These are phyloP conservation scores for Tylopilus felleus DNA, from an alignment of 768 basidiomycete species.

Conservation along the genomic window DNA sequence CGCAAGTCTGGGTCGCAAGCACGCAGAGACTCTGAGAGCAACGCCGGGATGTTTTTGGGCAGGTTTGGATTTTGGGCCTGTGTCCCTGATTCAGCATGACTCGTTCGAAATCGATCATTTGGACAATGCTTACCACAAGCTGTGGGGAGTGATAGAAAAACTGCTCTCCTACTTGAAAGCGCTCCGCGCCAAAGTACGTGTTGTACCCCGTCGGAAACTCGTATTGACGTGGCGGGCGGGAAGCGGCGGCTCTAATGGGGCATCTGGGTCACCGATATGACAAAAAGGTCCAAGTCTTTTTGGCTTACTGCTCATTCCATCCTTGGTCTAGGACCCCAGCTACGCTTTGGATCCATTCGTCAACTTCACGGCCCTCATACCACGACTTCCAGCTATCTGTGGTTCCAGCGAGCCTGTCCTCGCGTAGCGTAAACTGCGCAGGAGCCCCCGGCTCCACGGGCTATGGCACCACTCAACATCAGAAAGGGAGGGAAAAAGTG, in stretches of 20 bases:
- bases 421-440: constrained; percentile 67
- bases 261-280: not conserved
- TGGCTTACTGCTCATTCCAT: constrained; percentile 82
- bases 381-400: constrained; percentile 81
- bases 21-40: constrained; percentile 75
- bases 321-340: constrained; percentile 82
- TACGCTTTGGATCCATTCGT: constrained; percentile 90
- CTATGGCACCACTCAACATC: constrained; percentile 35
- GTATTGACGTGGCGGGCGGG: constrained; percentile 64
- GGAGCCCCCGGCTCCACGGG: constrained; percentile 67
- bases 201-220: constrained; percentile 97
- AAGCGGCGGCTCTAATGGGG: constrained; percentile 50
- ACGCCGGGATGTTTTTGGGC: constrained; percentile 70
- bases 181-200: constrained; percentile 75
- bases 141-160: constrained; percentile 74
- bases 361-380: constrained; percentile 79
- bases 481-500: not conserved
- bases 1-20: constrained; percentile 91
- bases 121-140: constrained; percentile 41
- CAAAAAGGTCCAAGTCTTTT: not conserved
- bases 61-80: constrained; percentile 59
- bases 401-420: constrained; percentile 68
- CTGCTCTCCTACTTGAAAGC: constrained; percentile 83
- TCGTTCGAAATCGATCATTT: not conserved
- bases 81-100: constrained; percentile 4